These are phyloP conservation scores for Cardiospermum halicacabum DNA, from an alignment of 345 rosid genomes.

Conservation along the genomic window DNA sequence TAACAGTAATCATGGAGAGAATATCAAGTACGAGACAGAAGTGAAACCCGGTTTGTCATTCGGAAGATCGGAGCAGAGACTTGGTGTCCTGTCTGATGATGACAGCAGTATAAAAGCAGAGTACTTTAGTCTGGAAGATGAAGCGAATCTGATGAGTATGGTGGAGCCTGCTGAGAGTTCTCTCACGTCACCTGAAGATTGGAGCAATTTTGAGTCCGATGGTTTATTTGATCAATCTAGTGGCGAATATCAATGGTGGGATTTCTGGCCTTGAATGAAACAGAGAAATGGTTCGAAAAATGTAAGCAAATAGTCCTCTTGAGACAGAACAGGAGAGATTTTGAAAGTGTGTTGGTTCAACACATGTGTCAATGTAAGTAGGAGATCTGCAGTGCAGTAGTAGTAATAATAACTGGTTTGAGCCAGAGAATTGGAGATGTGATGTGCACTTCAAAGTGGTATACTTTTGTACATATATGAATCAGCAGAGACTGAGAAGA, in stretches of 20 bases:
- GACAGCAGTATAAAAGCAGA: constrained; percentile 48
- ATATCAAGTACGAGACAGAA: constrained; percentile 26
- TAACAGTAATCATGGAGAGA: constrained; percentile 35
- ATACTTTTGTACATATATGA: not conserved
- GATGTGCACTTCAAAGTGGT: not conserved
- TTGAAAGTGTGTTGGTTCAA: not conserved
- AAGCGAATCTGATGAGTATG: constrained; percentile 41
- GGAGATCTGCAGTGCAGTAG: not conserved
- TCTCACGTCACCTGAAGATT: constrained; percentile 65
- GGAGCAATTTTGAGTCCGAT: constrained; percentile 58
- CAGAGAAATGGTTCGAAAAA: not conserved
- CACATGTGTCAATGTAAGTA: constrained; percentile 1
- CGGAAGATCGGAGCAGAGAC: constrained; percentile 28
- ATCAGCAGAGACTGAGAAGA: not conserved
- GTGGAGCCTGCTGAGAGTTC: constrained; percentile 59
- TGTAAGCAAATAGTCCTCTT: constrained; percentile 18
- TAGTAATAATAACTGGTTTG: constrained; percentile 4
- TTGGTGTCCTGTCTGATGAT: constrained; percentile 35
- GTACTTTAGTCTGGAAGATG: constrained; percentile 59
- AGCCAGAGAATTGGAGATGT: not conserved
- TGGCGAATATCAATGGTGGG: constrained; percentile 62
- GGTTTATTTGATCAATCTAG: constrained; percentile 51
- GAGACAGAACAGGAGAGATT: not conserved
- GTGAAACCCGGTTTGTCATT: constrained; percentile 27
- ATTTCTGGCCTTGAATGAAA: constrained; percentile 51